Evolutionary conservation across 805 yeast genomes (phyloP).

Genomic region (Candida taoyuanica): DNA sequence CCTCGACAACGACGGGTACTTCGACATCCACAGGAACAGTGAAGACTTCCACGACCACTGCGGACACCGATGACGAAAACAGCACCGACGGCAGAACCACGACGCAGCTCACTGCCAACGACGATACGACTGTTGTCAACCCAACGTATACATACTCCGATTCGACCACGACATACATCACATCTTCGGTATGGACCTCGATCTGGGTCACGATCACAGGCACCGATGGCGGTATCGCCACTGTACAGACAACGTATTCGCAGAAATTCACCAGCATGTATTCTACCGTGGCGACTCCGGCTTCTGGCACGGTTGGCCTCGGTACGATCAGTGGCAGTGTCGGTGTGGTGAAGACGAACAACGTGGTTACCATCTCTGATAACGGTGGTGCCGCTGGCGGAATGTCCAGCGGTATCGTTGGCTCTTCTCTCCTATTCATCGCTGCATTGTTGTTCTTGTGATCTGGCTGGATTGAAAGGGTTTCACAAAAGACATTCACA

Average conservation of each 20-base stretch:
- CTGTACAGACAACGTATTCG: constrained; percentile 45
- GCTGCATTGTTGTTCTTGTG: constrained; percentile 18
- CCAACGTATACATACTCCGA: constrained; percentile 29
- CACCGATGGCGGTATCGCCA: constrained; percentile 41
- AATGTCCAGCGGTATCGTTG: constrained; percentile 9
- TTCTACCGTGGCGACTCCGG: constrained; percentile 40
- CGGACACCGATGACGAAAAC: constrained; percentile 9
- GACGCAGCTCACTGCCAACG: constrained; percentile 18
- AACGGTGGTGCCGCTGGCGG: constrained; percentile 6
- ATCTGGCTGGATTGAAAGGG: background rate
- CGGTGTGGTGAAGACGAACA: constrained; percentile 53
- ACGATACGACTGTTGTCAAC: constrained; percentile 13
- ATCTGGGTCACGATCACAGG: constrained; percentile 51
- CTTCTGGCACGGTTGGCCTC: constrained; percentile 70
- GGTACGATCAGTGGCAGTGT: constrained; percentile 69
- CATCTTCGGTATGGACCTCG: constrained; percentile 30
- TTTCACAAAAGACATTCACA: no score
- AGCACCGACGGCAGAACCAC: constrained; percentile 15
- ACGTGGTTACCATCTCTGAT: constrained; percentile 32
- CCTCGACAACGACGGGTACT: constrained; percentile 9
- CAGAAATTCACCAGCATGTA: constrained; percentile 50
- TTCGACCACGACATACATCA: constrained; percentile 27
- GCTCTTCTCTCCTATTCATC: constrained; percentile 18
- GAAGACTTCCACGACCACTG: constrained; percentile 17
- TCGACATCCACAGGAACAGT: constrained; percentile 10